Base-by-base conservation (phyloP, 2,329 filamentous ascomycete species). In the Triangularia setosa region DNA sequence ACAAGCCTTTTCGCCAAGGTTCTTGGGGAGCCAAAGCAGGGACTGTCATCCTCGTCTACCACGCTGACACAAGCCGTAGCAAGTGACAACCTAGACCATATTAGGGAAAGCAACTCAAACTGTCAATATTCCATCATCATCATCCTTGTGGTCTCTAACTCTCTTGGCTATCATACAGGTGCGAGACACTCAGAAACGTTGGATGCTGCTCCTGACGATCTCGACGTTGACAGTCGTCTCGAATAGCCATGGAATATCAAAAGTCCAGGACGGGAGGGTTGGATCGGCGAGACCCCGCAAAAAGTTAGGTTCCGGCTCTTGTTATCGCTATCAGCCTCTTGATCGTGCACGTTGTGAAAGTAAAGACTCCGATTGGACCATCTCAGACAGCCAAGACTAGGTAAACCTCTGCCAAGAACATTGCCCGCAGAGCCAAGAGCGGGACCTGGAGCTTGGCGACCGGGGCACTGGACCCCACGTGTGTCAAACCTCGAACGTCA, bases 401-500 rank as follows among this genome's bases (percentile, higher is more conserved):
- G 9, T 53, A 8, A n/a, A 3, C 27, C 35, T 21, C 8, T 40
- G 27, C 55, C 25, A 28, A 30, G 55, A 12, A 11, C 40, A 30
- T 35, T 9, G 24, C 24, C 28, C 18, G 25, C 58, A 40, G 40
- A 11, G 24, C 35, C 58, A 40, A 60, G 48, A 44, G 18, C 35
- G 16, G 14, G 24, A 21, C 14, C 40, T 60, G 16, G 9, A 23
- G 24, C 58, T 60, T 53, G 58, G 58, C 58, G 24, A 23, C 58
- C 40, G 35, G 58, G 58, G 40, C 23, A 30, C 28, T 14, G 14
- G 9, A 53, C 35, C 40, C 58, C 58, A 60, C 58, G 58, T 60
- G 58, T 60, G 58, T 60, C 58, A 52, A 60, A 60, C 24, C 11
- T 48, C 18, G 23, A 53, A 60, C 58, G 58, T 33, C 58, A 60